Evolutionary conservation across 371 early-diverging fungal species (phyloP), one percentile per base, ranked within the genome.

Genomic region (Mucor plumbeus): DNA sequence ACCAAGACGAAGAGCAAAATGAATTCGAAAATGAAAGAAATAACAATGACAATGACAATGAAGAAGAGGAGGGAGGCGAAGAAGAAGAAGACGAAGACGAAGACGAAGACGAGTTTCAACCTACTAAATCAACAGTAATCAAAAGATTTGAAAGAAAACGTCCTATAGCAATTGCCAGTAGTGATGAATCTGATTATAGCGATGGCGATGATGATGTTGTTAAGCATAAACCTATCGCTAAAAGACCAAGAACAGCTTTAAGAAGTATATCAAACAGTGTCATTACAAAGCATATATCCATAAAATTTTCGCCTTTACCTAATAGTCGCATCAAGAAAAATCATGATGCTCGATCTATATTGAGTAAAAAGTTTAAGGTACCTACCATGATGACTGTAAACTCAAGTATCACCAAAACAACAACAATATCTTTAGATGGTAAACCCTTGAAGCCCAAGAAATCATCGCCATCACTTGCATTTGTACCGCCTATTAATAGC

Each of bases 351-450:
- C 50, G 68, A 17, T 63, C 77, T 15, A 64, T 75, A 7, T 56
- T 83, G 0, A 70, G 56, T 3, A 73, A 71, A 50, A 80, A 80
- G 59, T 83, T 83, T 68, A 66, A 74, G 47, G 75, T 80, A 7
- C 83, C 72, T 7, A 66, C 83, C 13, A 65, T 72, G 41, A n/a
- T 61, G 14, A 9, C 33, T 31, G 21, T 31, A 31, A 55, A 55
- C 11, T 4, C 13, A 55, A n/a, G 1, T 11, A 35, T 21, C 21
- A 21, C 21, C 3, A 26, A 33, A 11, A 33, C 38, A 6, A 35
- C 26, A 9, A 26, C 60, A 4, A 34, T 35, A 15, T 40, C 31
- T 13, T 15, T 8, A 9, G 61, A 43, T 17, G 8, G 43, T 9
- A 41, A 60, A 34, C 47, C 38, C 4, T 41, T 21, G 47, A 33